A percentile compares a stretch with the other conserved stretches of the same genome.
Conservation (phyloP, 2,329 filamentous ascomycete genomes). For the Talaromyces rugulosus region DNA sequence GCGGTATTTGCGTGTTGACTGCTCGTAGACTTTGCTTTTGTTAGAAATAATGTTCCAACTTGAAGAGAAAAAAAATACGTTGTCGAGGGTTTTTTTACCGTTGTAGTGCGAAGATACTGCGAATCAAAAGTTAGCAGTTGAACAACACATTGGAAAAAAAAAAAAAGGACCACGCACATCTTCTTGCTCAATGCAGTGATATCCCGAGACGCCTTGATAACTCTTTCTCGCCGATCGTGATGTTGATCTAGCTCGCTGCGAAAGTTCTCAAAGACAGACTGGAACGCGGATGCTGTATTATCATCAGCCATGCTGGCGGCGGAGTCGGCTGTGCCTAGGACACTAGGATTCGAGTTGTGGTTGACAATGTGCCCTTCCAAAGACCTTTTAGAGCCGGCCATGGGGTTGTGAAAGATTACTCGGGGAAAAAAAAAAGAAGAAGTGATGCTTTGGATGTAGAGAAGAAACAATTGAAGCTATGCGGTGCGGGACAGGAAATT, state of each 20-base stretch:
- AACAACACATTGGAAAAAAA: background rate
- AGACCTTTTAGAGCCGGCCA: slow-evolving; percentile 12
- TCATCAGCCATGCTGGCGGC: background rate
- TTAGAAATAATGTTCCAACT: background rate
- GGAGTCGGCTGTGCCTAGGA: background rate
- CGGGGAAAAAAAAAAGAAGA: background rate
- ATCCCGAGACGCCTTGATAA: slow-evolving; percentile 87
- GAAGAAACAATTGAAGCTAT: background rate
- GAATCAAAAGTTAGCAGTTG: background rate
- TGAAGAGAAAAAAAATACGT: background rate
- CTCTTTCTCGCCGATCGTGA: slow-evolving; percentile 83
- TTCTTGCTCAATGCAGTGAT: slow-evolving; percentile 95
- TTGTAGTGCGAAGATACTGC: slow-evolving; percentile 78
- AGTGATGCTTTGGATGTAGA: background rate
- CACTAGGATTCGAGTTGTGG: background rate
- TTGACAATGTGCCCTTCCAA: slow-evolving; percentile 12
- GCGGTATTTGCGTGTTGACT: slow-evolving; percentile 52
- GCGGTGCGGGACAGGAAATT: background rate
- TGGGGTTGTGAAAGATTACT: background rate
- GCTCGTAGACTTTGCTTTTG: slow-evolving; percentile 29
- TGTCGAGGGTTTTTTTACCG: slow-evolving; percentile 48
- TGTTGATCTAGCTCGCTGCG: slow-evolving; percentile 88
- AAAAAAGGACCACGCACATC: slow-evolving; percentile 60
- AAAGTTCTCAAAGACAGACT: slow-evolving; percentile 77
- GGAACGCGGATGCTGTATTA: slow-evolving; percentile 3